phyloP scores from a whole-genome alignment of 1,284 basidiomycete species.

The Golubevia sp. region DNA sequence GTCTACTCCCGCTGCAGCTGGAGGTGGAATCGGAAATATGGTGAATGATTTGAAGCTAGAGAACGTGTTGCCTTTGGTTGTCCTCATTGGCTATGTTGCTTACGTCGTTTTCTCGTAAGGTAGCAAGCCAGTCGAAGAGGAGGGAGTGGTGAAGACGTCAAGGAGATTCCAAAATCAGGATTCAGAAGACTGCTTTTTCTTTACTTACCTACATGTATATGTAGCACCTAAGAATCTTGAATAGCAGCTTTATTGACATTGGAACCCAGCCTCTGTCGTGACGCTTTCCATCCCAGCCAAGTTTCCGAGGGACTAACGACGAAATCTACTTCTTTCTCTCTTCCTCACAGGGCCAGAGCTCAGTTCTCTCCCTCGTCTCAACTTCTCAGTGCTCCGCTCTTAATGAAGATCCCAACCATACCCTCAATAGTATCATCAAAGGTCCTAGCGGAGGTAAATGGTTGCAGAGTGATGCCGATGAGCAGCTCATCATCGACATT shows the following conservation, averaged over 20 bases:
- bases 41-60: constrained; percentile 38
- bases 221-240: no score
- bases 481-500: constrained; percentile 75
- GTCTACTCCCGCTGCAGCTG: constrained; percentile 9
- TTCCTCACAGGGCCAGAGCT: constrained; percentile 53
- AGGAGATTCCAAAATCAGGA: no score
- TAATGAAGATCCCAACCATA: constrained; percentile 72
- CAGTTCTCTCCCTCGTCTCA: constrained; percentile 71
- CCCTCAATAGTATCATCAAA: constrained; percentile 67
- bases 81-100: constrained; percentile 30
- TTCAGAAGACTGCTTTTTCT: no score
- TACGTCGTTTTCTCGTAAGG: constrained; percentile 18
- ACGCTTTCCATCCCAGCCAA: no score
- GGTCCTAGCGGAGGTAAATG: constrained; percentile 67
- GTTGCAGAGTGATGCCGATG: constrained; percentile 78
- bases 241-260: no score
- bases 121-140: neutral
- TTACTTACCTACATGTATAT: no score
- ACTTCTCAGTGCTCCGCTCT: constrained; percentile 73
- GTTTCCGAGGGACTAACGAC: no score
- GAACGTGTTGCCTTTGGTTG: constrained; percentile 26
- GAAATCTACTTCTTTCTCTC: neutral
- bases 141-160: no score
- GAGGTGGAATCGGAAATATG: constrained; percentile 14
- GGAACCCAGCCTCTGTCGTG: no score